Evolutionary conservation across 2,329 filamentous ascomycete genomes (phyloP).

Genomic region (Tympanopsis confertula): DNA sequence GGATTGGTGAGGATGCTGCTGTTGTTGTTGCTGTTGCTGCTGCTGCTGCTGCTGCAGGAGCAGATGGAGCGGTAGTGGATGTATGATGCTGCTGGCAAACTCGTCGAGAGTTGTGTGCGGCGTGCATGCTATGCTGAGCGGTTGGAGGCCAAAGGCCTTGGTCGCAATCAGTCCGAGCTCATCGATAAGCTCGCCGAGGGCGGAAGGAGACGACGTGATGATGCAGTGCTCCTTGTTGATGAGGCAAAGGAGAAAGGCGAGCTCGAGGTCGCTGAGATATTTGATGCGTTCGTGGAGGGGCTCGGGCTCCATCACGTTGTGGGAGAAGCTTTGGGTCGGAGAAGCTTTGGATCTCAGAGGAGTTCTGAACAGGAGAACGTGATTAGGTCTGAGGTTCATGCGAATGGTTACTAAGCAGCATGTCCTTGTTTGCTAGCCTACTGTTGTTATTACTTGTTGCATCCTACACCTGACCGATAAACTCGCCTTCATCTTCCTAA

Average conservation of each 20-base stretch:
- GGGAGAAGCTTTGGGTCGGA: not conserved
- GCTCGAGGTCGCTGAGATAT: constrained; percentile 73
- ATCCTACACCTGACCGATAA: too few species aligned
- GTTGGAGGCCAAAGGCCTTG: constrained; percentile 62
- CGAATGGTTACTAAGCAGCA: too few species aligned
- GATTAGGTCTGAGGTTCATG: too few species aligned
- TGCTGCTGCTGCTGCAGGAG: constrained; percentile 2
- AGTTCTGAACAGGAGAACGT: constrained; percentile 2
- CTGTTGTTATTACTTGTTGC: too few species aligned
- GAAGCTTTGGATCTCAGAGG: constrained; percentile 1
- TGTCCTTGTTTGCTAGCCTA: too few species aligned
- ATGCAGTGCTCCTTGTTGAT: constrained; percentile 78
- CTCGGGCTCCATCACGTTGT: constrained; percentile 44
- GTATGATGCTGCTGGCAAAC: constrained; percentile 62
- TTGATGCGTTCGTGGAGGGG: constrained; percentile 59
- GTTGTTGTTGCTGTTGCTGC: constrained; percentile 4
- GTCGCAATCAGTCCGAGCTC: constrained; percentile 59
- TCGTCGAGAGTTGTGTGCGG: constrained; percentile 67
- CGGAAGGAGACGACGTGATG: constrained; percentile 57
- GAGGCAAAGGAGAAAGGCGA: constrained; percentile 73
- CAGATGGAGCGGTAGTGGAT: constrained; percentile 14
- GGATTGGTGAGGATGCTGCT: constrained; percentile 1
- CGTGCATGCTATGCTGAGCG: constrained; percentile 62
- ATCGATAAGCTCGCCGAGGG: constrained; percentile 55
- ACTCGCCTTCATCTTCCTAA: too few species aligned